A percentile compares a stretch with the other conserved stretches of the same genome.
Evolutionary conservation across 2,329 filamentous ascomycete species (phyloP).

Genomic region (Fusarium agapanthi): DNA sequence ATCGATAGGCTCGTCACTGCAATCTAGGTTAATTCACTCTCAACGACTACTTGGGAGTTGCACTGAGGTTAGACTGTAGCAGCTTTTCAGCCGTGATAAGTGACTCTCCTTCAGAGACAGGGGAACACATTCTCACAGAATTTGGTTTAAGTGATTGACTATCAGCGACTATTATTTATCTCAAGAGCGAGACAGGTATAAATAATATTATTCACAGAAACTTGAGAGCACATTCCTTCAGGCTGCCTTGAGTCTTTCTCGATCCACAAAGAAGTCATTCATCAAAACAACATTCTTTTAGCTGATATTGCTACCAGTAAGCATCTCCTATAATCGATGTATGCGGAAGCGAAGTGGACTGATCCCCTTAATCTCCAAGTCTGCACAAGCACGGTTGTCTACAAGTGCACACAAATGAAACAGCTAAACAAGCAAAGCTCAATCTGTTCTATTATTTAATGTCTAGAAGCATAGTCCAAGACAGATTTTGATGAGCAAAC

Average conservation of each 20-base stretch:
- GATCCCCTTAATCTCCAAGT: background rate
- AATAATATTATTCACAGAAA: background rate
- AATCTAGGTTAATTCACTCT: background rate
- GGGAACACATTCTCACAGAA: accelerated
- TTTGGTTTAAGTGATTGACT: accelerated
- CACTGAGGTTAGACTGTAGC: background rate
- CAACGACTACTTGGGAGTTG: background rate
- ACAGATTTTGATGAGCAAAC: accelerated
- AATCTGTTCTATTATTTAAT: background rate
- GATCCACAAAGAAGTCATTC: background rate
- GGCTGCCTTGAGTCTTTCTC: background rate
- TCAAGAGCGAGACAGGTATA: background rate
- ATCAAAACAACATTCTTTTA: background rate
- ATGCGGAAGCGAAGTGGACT: too few relatives aligned
- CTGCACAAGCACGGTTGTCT: accelerated
- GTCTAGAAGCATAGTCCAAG: background rate
- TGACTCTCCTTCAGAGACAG: background rate
- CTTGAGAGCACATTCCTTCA: background rate
- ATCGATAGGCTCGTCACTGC: background rate
- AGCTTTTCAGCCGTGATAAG: background rate
- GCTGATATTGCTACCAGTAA: background rate
- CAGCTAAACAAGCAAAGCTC: background rate
- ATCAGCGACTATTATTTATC: accelerated
- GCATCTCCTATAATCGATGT: too few relatives aligned
- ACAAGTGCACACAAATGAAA: background rate